A percentile compares a stretch with the other conserved stretches of the same genome.
Evolutionary conservation across 176 grass and related monocot genomes (phyloP).

Genomic region (Chrysopogon serrulatus): DNA sequence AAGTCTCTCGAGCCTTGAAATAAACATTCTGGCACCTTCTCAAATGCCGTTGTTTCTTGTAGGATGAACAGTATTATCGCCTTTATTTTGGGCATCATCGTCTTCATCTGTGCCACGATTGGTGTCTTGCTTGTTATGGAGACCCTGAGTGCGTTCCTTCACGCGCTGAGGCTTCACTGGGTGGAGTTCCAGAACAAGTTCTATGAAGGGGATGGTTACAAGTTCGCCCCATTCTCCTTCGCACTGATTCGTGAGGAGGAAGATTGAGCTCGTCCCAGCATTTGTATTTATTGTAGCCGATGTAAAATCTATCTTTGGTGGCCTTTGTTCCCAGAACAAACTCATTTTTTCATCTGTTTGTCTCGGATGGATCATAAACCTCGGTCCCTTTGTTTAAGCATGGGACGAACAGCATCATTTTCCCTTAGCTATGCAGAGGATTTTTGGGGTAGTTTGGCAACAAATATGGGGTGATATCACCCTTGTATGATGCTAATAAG

Average conservation of each 20-base stretch:
- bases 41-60: conserved; percentile 2
- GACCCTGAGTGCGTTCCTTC: conserved; percentile 90
- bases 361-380: conserved; percentile 35
- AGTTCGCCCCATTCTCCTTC: conserved; percentile 87
- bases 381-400: conserved; percentile 11
- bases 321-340: conserved; percentile 26
- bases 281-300: conserved; percentile 25
- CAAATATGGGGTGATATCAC: conserved; percentile 23
- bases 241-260: conserved; percentile 56
- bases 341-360: conserved; percentile 46
- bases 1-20: not conserved
- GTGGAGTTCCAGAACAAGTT: conserved; percentile 99
- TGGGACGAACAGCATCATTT: conserved; percentile 23
- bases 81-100: conserved; percentile 39
- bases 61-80: conserved; percentile 62
- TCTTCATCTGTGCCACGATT: conserved; percentile 74
- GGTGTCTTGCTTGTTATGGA: conserved; percentile 99
- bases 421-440: conserved; percentile 31
- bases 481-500: conserved; percentile 39
- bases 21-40: not conserved
- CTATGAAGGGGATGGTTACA: conserved; percentile 98
- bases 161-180: conserved; percentile 98
- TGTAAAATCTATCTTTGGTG: conserved; percentile 33
- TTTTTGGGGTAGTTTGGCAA: conserved; percentile 23
- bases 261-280: conserved; percentile 35